Evolutionary conservation across 2,329 filamentous ascomycete species (phyloP).

Genomic region (Xylaria hypoxylon): DNA sequence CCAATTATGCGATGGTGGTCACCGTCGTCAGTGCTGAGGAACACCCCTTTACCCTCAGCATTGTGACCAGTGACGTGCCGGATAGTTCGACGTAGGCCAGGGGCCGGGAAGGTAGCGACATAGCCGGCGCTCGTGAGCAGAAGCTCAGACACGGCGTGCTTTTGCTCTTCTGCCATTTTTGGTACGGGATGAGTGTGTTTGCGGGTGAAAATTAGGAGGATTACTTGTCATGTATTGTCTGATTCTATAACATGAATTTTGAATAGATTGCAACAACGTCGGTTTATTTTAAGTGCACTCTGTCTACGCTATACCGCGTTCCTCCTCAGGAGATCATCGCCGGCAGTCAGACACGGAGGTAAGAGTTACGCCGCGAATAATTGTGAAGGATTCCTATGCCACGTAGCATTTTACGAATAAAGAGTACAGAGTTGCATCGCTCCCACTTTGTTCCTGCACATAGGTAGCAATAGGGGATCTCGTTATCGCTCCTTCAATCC

Average conservation of each 20-base stretch:
- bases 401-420: neutral
- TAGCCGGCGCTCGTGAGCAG: conserved; percentile 15
- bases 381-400: no score
- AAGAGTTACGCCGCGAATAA: neutral
- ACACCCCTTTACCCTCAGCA: conserved; percentile 43
- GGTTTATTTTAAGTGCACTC: neutral
- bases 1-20: conserved; percentile 46
- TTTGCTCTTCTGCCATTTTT: conserved; percentile 1
- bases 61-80: conserved; percentile 43
- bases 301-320: neutral
- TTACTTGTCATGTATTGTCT: neutral
- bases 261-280: no score
- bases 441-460: neutral
- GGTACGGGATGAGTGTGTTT: neutral
- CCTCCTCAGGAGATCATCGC: neutral
- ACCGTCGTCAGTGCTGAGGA: conserved; percentile 46
- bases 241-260: neutral
- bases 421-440: neutral
- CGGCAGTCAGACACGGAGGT: neutral
- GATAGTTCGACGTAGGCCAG: conserved; percentile 32
- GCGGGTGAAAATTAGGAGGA: neutral
- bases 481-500: neutral
- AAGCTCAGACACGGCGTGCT: conserved; percentile 1
- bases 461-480: neutral
- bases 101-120: conserved; percentile 29